A percentile compares a stretch with the other conserved stretches of the same genome.
Conservation (phyloP, 345 rosid genomes). For the Camelina neglecta region DNA sequence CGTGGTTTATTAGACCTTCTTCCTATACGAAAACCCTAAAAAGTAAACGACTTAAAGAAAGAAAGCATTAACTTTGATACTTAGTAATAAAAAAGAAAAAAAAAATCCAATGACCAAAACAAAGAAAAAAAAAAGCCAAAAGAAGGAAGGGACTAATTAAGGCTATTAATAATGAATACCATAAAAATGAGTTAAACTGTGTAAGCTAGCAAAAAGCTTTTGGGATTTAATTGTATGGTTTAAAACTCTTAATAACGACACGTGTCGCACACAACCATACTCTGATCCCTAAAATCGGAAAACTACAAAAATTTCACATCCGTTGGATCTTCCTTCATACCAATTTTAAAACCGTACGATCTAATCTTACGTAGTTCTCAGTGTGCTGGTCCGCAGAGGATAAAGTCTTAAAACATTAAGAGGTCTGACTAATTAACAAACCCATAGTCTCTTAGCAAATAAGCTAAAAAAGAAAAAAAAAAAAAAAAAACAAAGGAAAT, state of each 20-base stretch:
- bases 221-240: slow-evolving; percentile 31
- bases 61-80: too few relatives aligned
- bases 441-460: slow-evolving; percentile 37
- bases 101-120: too few relatives aligned
- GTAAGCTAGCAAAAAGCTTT: neutral
- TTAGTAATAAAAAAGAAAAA: too few relatives aligned
- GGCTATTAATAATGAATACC: slow-evolving; percentile 11
- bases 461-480: slow-evolving; percentile 28
- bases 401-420: neutral
- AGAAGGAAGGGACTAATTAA: neutral
- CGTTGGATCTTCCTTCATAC: slow-evolving; percentile 5
- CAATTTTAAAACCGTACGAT: slow-evolving; percentile 22
- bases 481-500: slow-evolving; percentile 16
- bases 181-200: slow-evolving; percentile 10
- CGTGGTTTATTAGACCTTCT: too few relatives aligned
- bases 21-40: too few relatives aligned
- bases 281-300: slow-evolving; percentile 25
- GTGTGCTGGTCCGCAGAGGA: slow-evolving; percentile 16
- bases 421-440: slow-evolving; percentile 29
- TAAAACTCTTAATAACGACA: slow-evolving; percentile 32
- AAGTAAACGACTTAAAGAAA: too few relatives aligned
- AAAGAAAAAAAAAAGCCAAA: too few relatives aligned
- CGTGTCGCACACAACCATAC: slow-evolving; percentile 34
- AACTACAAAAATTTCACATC: neutral
- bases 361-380: neutral